Evolutionary conservation across 2,329 filamentous ascomycete genomes (phyloP).

Genomic region (Podosphaera xanthii): DNA sequence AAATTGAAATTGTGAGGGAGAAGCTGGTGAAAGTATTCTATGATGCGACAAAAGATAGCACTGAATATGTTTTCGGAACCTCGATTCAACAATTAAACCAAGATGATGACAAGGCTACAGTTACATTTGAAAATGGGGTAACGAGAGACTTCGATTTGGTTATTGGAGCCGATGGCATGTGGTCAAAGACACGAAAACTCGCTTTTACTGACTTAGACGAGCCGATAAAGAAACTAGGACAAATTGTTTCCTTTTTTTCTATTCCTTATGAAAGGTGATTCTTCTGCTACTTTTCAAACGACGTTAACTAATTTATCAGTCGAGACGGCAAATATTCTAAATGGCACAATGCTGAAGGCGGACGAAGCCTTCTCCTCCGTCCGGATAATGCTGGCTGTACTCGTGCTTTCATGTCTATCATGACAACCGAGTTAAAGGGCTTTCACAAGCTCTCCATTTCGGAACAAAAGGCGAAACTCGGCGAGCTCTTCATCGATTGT

Average conservation of each 20-base stretch:
- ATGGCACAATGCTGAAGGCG: slow-evolving; percentile 17
- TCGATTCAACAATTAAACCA: slow-evolving; percentile 10
- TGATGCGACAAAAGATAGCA: slow-evolving; percentile 16
- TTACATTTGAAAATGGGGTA: slow-evolving; percentile 21
- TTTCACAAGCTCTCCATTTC: slow-evolving; percentile 8
- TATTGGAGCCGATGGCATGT: slow-evolving; percentile 31
- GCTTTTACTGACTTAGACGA: slow-evolving; percentile 13
- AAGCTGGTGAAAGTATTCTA: slow-evolving; percentile 21
- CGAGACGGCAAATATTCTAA: slow-evolving; percentile 16
- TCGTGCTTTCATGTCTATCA: slow-evolving; percentile 19
- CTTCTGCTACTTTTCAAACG: neutral
- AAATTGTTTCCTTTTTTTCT: slow-evolving; percentile 19
- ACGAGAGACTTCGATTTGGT: slow-evolving; percentile 25
- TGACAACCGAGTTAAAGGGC: neutral
- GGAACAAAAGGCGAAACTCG: slow-evolving; percentile 21
- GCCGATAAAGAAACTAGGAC: slow-evolving; percentile 3
- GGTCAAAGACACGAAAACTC: slow-evolving; percentile 24
- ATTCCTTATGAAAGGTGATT: slow-evolving; percentile 15
- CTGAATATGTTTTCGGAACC: slow-evolving; percentile 17
- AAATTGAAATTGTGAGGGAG: slow-evolving; percentile 24
- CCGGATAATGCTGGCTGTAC: slow-evolving; percentile 18
- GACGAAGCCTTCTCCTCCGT: slow-evolving; percentile 20
- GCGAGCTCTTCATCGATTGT: slow-evolving; percentile 22
- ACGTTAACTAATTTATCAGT: neutral
- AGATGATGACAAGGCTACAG: slow-evolving; percentile 14